Base-by-base conservation (phyloP, 2,329 filamentous ascomycete species). In the Colletotrichum spaethianum region DNA sequence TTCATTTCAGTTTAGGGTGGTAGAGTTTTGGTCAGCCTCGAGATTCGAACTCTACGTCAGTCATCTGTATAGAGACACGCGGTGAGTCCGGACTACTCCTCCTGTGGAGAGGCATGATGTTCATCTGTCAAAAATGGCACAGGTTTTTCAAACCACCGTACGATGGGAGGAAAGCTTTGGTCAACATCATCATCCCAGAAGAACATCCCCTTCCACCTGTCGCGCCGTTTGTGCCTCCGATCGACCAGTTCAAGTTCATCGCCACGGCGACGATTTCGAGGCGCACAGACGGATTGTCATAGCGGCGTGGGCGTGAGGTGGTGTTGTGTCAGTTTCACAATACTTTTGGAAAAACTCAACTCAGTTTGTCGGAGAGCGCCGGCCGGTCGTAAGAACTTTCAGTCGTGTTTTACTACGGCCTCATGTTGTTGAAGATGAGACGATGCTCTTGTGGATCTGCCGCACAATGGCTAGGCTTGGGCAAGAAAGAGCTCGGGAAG, bases 201-300 rank as follows among this genome's bases (percentile, higher is more conserved):
- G 60, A 46, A 7, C 70, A 73, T 33, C 67, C 70, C 14, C 8
- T 20, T 12, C 67, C 67, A 1, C 70, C 70, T 4, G 31, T 66
- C 5, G 60, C 70, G 6, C 70, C 70, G 3, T 72, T 48, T 20
- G 38, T 72, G 11, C 70, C 70, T 11, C 65, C 65, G 5, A 66
- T 72, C 23, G 18, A 72, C 31, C 70, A 70, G 28, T 72, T 72
- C 60, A 44, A 70, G 46, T 72, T 69, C 65, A 72, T 72, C 46
- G 70, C 70, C 53, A 72, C 70, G 36, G 66, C 70, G 46, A 69
- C 70, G 26, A 70, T 72, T 33, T 72, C 70, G 31, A 63, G 46
- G n/a, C 70, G 70, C 65, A 72, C 70, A n/a, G 70, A 72, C 59
- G 70, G 70, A 0, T 36, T 72, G 26, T 72, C 70, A 20, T 72